These are phyloP conservation scores for Leishmania arabica DNA, from an alignment of 208 protist genomes.

Conservation along the genomic window DNA sequence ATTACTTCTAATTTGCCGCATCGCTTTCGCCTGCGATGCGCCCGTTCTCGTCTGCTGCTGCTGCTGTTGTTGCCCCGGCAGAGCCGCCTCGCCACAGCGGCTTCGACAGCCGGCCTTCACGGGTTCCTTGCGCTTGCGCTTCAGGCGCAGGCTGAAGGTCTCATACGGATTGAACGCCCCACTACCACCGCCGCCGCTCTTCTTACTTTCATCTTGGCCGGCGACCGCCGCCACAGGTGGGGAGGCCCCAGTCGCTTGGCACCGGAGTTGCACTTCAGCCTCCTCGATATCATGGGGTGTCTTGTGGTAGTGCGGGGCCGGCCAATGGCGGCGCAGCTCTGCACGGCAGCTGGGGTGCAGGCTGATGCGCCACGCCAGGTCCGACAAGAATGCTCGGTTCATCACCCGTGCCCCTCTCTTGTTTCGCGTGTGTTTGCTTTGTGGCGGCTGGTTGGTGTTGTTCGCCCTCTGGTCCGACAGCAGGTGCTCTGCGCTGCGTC, in stretches of 20 bases:
- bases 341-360: constrained; percentile 44
- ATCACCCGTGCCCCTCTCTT: background rate
- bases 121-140: background rate
- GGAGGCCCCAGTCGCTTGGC: constrained; percentile 2
- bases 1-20: background rate
- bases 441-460: background rate
- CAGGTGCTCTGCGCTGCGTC: too few species aligned
- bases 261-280: background rate
- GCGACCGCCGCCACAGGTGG: background rate
- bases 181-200: background rate
- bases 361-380: constrained; percentile 34
- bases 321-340: constrained; percentile 49
- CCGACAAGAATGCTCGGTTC: constrained; percentile 20
- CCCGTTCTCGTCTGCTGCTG: background rate
- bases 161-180: constrained; percentile 8
- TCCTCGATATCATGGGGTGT: constrained; percentile 3
- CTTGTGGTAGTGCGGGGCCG: constrained; percentile 47
- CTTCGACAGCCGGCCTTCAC: background rate
- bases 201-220: background rate
- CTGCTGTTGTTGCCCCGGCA: background rate
- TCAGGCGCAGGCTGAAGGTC: background rate
- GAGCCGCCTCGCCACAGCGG: background rate
- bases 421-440: background rate
- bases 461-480: too few species aligned
- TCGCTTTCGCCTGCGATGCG: background rate